These are phyloP conservation scores for Colletotrichum sansevieriae DNA, from an alignment of 2,329 filamentous ascomycete species.

Conservation along the genomic window DNA sequence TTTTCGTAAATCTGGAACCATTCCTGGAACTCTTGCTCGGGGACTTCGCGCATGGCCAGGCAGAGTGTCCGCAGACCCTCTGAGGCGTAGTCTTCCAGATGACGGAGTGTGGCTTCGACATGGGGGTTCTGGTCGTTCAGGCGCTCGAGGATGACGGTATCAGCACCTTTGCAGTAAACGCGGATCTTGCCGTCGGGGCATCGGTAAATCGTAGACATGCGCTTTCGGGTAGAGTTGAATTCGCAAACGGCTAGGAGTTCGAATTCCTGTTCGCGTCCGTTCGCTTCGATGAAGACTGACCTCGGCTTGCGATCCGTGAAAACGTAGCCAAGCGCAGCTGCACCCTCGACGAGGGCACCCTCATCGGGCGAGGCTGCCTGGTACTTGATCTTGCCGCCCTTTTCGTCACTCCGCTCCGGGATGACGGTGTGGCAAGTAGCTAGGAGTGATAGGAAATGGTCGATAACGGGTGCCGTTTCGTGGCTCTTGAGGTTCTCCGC, in stretches of 20 bases:
- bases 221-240: conserved; percentile 97
- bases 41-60: conserved; percentile 91
- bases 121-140: conserved; percentile 86
- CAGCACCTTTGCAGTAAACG: conserved; percentile 95
- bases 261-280: conserved; percentile 82
- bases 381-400: conserved; percentile 88
- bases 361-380: conserved; percentile 98
- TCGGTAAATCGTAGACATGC: conserved; percentile 97
- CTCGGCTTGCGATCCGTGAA: conserved; percentile 93
- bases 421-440: conserved; percentile 98
- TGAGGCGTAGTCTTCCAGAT: conserved; percentile 98
- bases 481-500: conserved; percentile 75
- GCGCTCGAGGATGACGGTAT: conserved; percentile 96
- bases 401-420: conserved; percentile 85
- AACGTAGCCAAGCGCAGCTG: conserved; percentile 85
- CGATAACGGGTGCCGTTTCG: conserved; percentile 63
- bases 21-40: conserved; percentile 88
- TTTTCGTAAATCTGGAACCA: conserved; percentile 91
- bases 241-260: conserved; percentile 97
- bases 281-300: conserved; percentile 85
- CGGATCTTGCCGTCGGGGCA: conserved; percentile 96
- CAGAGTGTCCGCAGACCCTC: conserved; percentile 96
- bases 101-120: conserved; percentile 89
- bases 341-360: conserved; percentile 94
- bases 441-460: conserved; percentile 90